A percentile compares a stretch with the other conserved stretches of the same genome.
Conservation (phyloP, 202 grass and related monocot genomes). For the Panicum virgatum region DNA sequence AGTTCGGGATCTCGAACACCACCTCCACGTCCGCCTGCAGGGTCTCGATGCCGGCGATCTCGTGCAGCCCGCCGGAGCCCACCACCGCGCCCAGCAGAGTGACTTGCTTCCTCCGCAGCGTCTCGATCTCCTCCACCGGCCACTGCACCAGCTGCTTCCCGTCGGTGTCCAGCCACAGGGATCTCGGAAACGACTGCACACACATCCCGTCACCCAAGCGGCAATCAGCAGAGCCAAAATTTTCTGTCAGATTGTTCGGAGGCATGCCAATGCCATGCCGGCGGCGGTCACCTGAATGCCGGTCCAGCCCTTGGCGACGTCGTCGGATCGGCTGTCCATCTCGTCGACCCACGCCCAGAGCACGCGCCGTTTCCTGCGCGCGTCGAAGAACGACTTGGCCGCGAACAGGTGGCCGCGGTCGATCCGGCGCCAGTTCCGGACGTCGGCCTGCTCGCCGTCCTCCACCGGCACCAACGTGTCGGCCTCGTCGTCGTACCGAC, state of each 20-base stretch:
- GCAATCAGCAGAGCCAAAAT: not conserved
- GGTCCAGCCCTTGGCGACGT: conserved; percentile 50
- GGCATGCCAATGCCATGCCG: not conserved
- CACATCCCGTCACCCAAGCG: too few relatives aligned
- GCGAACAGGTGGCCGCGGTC: conserved; percentile 61
- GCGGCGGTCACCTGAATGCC: conserved; percentile 37
- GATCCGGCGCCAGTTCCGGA: conserved; percentile 36
- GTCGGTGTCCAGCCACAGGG: conserved; percentile 54
- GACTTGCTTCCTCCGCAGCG: conserved; percentile 40
- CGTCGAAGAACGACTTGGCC: conserved; percentile 65
- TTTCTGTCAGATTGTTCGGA: not conserved
- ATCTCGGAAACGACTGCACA: conserved; percentile 53
- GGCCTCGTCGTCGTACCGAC: conserved; percentile 7
- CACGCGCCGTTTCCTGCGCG: conserved; percentile 44
- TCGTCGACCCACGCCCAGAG: conserved; percentile 54
- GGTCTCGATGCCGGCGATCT: conserved; percentile 51
- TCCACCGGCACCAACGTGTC: conserved; percentile 25
- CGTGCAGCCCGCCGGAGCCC: conserved; percentile 26
- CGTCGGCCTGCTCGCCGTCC: not conserved
- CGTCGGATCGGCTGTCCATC: conserved; percentile 36
- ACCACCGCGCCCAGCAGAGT: conserved; percentile 33
- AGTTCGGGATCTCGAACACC: not conserved
- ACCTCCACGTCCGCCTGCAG: conserved; percentile 40
- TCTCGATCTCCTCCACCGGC: conserved; percentile 63
- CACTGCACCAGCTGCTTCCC: conserved; percentile 61